Conservation (phyloP, 179 eudicot species). For the Silene coronaria region DNA sequence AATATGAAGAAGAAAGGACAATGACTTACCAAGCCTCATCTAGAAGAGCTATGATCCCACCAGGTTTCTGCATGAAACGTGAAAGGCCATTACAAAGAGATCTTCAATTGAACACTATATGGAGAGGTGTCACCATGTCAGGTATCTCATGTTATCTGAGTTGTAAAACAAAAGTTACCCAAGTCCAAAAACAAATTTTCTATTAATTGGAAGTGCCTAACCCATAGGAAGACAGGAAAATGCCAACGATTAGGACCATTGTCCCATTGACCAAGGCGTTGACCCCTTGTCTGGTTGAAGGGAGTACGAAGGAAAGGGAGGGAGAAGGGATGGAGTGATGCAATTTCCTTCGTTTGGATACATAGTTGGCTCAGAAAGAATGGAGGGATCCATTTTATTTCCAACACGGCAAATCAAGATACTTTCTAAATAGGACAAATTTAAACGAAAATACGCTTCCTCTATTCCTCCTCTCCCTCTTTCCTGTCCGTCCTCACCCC, state of each 20-base stretch:
- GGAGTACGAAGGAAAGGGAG: too few species aligned
- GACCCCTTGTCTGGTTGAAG: too few species aligned
- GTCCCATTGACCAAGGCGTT: too few species aligned
- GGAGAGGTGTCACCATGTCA: neutral
- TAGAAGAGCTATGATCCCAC: conserved; percentile 86
- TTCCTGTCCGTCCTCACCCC: too few species aligned
- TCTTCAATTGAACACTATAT: neutral
- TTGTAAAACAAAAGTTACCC: neutral
- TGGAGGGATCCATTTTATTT: too few species aligned
- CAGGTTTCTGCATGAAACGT: conserved; percentile 71
- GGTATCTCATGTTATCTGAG: neutral
- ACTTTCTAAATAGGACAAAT: too few species aligned
- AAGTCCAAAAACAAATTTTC: neutral
- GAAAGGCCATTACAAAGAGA: conserved; percentile 11
- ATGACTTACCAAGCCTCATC: conserved; percentile 90
- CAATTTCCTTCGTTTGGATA: too few species aligned
- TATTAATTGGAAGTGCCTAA: neutral
- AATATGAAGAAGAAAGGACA: neutral
- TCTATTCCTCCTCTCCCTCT: too few species aligned
- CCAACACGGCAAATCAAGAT: too few species aligned
- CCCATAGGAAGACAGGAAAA: neutral
- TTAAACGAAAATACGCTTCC: too few species aligned
- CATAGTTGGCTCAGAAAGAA: too few species aligned
- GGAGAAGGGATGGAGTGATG: too few species aligned
- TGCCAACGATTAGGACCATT: neutral